Base-by-base conservation (phyloP, 1,139 yeast species). In the Scheffersomyces quercinus region DNA sequence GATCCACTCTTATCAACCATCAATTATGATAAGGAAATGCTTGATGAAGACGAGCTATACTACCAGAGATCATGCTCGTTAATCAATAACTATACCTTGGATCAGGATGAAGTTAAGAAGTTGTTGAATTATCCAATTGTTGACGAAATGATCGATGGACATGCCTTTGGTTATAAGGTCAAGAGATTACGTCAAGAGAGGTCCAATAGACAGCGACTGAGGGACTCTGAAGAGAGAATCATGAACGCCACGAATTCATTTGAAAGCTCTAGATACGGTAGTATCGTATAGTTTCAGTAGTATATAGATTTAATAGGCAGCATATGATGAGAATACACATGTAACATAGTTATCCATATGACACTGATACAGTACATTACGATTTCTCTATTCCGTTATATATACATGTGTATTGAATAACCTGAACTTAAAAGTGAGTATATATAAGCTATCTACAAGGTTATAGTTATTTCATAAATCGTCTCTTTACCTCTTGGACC, bases 81-180 rank as follows among this genome's bases (percentile, higher is more conserved):
- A 13, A 64, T 74, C 26, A 72, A 70, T 45, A 74, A 70, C 53
- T 73, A 73, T 49, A 63, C 70, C 34, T 52, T 74, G 37, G 73
- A 73, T 41, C 76, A 69, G 48, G 39, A 44, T 1, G 68, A 68
- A 36, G 67, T 72, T 28, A 68, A 68, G 43, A 49, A 55, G 38
- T 42, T 73, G 38, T 54, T 74, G 34, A 72, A 73, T 45, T 74
- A 74, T 49, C 79, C 79, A 0, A 70, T 73, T 20, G 77, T 73
- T 7, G 79, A 73, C 43, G 77, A 73, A 45, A 58, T 72, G 39
- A 62, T 74, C 6, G 65, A 58, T 35, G 71, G 78, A 15, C 79
- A 74, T 55, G 63, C 58, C 24, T 73, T 65, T 54, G 78, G 79
- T 3, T 73, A 64, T 52, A 71, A 71, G 48, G 77, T 74, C 6